These are phyloP conservation scores for Fusarium odoratissimum DNA, from an alignment of 2,329 filamentous ascomycete genomes.

Conservation along the genomic window DNA sequence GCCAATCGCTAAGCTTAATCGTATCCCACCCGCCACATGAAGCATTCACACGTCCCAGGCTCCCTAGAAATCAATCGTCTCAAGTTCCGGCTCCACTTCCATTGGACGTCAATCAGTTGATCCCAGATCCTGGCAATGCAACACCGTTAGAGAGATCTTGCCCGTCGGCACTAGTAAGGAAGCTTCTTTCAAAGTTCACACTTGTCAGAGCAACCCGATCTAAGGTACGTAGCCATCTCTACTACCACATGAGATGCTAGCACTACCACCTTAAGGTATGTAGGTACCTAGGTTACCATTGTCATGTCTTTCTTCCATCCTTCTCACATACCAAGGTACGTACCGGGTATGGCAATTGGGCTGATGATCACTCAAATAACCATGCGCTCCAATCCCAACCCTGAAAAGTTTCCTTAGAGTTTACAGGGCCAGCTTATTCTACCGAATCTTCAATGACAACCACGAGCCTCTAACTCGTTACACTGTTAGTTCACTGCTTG, in stretches of 20 bases:
- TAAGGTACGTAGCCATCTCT: background rate
- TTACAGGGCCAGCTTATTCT: slow-evolving; percentile 1
- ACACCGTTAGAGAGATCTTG: slow-evolving; percentile 36
- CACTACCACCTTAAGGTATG: background rate
- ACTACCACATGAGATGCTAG: slow-evolving; percentile 17
- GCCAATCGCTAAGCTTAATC: slow-evolving; percentile 15
- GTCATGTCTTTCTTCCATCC: background rate
- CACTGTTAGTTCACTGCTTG: background rate
- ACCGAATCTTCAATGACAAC: background rate
- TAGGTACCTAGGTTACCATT: background rate
- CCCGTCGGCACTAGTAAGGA: slow-evolving; percentile 5
- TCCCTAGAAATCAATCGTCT: background rate
- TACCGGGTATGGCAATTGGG: background rate
- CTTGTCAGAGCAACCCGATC: slow-evolving; percentile 10
- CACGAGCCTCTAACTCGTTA: background rate
- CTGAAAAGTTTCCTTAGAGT: background rate
- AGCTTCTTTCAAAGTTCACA: slow-evolving; percentile 15
- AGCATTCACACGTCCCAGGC: slow-evolving; percentile 8
- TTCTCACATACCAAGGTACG: background rate
- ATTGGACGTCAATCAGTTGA: background rate
- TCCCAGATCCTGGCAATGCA: slow-evolving; percentile 23
- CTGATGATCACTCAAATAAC: slow-evolving; percentile 13
- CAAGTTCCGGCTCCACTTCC: background rate
- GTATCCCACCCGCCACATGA: background rate
- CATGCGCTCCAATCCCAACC: slow-evolving; percentile 36